These are phyloP conservation scores for Cladosporium sp. DNA, from an alignment of 2,329 filamentous ascomycete genomes.

Conservation along the genomic window DNA sequence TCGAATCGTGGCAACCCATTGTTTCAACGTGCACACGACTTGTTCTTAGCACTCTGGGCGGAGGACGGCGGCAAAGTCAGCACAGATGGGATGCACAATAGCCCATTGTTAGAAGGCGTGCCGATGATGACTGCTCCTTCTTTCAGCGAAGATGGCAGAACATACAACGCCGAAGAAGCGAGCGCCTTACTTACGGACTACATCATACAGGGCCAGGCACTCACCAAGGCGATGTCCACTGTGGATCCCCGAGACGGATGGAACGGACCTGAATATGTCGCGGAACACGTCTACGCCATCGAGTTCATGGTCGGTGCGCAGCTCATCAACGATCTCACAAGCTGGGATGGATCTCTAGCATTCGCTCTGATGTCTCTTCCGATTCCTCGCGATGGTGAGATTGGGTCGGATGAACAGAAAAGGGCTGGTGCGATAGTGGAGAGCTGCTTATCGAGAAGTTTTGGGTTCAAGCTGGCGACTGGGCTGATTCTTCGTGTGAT, in stretches of 20 bases:
- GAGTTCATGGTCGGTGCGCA: slow-evolving; percentile 56
- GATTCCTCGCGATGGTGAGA: not conserved
- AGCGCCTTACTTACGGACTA: not conserved
- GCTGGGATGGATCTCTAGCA: slow-evolving; percentile 53
- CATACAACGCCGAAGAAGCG: not conserved
- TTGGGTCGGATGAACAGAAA: slow-evolving; percentile 46
- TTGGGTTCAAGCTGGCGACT: slow-evolving; percentile 59
- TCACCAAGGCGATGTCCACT: not conserved
- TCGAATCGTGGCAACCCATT: not conserved
- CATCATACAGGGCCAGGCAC: not conserved
- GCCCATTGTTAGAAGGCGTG: not conserved
- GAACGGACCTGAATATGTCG: slow-evolving; percentile 49
- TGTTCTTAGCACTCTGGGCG: not conserved
- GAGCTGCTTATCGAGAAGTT: slow-evolving; percentile 52
- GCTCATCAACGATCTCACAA: slow-evolving; percentile 56
- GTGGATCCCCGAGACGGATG: not conserved
- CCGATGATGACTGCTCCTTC: not conserved
- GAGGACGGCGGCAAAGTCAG: not conserved
- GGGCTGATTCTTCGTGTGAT: slow-evolving; percentile 50
- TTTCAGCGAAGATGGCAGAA: not conserved
- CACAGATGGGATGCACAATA: not conserved
- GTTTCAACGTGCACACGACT: not conserved
- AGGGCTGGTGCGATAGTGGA: slow-evolving; percentile 56
- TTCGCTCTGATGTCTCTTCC: slow-evolving; percentile 55
- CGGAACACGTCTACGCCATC: slow-evolving; percentile 53